phyloP scores from a whole-genome alignment of 1,284 basidiomycete genomes.

The Vanrija sp. region DNA sequence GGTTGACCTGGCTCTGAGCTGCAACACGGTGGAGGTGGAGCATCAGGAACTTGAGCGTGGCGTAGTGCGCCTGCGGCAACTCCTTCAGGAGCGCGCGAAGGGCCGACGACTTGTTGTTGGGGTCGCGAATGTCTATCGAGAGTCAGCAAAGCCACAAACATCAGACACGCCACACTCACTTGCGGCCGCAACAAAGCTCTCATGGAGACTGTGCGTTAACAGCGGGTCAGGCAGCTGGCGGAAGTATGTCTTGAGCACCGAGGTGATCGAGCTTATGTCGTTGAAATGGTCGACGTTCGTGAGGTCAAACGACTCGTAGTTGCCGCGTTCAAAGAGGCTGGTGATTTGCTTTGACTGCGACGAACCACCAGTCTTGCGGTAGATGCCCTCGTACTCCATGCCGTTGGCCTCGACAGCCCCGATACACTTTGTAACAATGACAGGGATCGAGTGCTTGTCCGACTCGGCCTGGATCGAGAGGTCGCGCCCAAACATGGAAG shows the following conservation, averaged over 20 bases:
- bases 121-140: slow-evolving; percentile 59
- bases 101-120: slow-evolving; percentile 58
- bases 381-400: slow-evolving; percentile 67
- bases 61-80: slow-evolving; percentile 81
- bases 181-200: slow-evolving; percentile 76
- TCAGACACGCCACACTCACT: slow-evolving; percentile 42
- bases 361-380: slow-evolving; percentile 93
- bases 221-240: slow-evolving; percentile 84
- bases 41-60: slow-evolving; percentile 78
- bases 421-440: slow-evolving; percentile 94
- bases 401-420: slow-evolving; percentile 81
- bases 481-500: slow-evolving; percentile 87
- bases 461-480: slow-evolving; percentile 75
- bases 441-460: slow-evolving; percentile 71
- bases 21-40: slow-evolving; percentile 81
- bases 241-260: slow-evolving; percentile 96
- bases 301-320: slow-evolving; percentile 83
- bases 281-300: slow-evolving; percentile 81
- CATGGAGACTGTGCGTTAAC: slow-evolving; percentile 85
- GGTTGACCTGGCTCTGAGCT: slow-evolving; percentile 66
- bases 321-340: slow-evolving; percentile 88
- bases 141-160: slow-evolving; percentile 2
- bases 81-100: slow-evolving; percentile 68
- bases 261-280: slow-evolving; percentile 94
- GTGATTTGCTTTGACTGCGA: slow-evolving; percentile 90